Conservation (phyloP, 306 rosid genomes). For the Quercus agrifolia region DNA sequence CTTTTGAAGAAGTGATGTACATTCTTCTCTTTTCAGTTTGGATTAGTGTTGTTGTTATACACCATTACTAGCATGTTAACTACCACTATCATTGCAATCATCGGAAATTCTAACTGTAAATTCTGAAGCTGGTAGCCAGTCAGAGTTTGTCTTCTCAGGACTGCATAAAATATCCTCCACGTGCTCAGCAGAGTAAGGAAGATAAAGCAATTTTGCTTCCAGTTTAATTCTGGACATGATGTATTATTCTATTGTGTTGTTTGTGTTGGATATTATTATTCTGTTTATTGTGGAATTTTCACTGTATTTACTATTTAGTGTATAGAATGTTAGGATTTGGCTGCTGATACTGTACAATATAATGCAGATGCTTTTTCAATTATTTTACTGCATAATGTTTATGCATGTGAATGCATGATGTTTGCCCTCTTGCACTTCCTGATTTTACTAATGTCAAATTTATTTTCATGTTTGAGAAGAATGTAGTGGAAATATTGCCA, state of each 20-base stretch:
- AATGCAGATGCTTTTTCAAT: slow-evolving; percentile 11
- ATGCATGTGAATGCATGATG: slow-evolving; percentile 10
- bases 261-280: slow-evolving; percentile 23
- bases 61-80: slow-evolving; percentile 13
- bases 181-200: slow-evolving; percentile 22
- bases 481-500: too few species aligned
- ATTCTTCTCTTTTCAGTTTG: slow-evolving; percentile 19
- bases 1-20: slow-evolving; percentile 51
- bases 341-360: slow-evolving; percentile 22
- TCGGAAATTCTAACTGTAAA: slow-evolving; percentile 32
- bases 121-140: slow-evolving; percentile 32
- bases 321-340: slow-evolving; percentile 16
- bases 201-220: slow-evolving; percentile 23
- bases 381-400: slow-evolving; percentile 3
- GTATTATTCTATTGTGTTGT: slow-evolving; percentile 31
- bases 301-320: slow-evolving; percentile 33
- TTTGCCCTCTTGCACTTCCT: background rate
- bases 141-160: slow-evolving; percentile 12
- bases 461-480: background rate
- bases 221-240: slow-evolving; percentile 16
- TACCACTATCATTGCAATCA: slow-evolving; percentile 21
- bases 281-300: slow-evolving; percentile 27
- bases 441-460: background rate
- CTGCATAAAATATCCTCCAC: slow-evolving; percentile 15
- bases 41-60: slow-evolving; percentile 31